Evolutionary conservation across 352 stramenopile genomes (phyloP).

Genomic region (Phytopythium vexans): DNA sequence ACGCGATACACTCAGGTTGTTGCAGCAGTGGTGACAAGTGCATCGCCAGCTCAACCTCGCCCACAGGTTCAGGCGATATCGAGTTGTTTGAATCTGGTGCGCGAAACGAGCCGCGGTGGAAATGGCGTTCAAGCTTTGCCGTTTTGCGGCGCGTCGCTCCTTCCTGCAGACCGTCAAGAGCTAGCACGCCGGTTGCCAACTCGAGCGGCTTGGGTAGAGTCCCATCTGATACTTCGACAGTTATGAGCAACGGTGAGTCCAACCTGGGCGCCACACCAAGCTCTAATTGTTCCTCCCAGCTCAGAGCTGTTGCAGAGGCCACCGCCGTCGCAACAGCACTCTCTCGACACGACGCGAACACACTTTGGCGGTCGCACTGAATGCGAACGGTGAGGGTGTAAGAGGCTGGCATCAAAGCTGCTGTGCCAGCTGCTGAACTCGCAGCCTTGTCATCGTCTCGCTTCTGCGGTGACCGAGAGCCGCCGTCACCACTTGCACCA

Average conservation of each 20-base stretch:
- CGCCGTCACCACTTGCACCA: background rate
- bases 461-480: constrained; percentile 12
- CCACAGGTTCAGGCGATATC: background rate
- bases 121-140: constrained; percentile 47
- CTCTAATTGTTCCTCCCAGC: constrained; percentile 72
- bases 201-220: constrained; percentile 32
- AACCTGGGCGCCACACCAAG: constrained; percentile 32
- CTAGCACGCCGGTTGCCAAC: constrained; percentile 35
- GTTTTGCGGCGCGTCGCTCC: constrained; percentile 22
- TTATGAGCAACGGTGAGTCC: constrained; percentile 29
- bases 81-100: constrained; percentile 1
- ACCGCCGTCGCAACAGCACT: constrained; percentile 30
- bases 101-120: constrained; percentile 27
- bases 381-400: constrained; percentile 51
- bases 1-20: constrained; percentile 34
- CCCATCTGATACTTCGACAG: constrained; percentile 41
- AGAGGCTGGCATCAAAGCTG: constrained; percentile 8
- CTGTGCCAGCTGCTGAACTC: constrained; percentile 6
- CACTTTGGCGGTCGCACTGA: constrained; percentile 39
- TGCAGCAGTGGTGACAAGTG: constrained; percentile 58
- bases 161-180: constrained; percentile 34
- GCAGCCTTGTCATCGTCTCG: constrained; percentile 20
- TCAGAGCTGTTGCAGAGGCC: constrained; percentile 22
- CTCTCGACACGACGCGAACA: constrained; percentile 46
- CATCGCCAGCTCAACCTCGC: constrained; percentile 56